Percentiles rank a stretch among this genome's conserved stretches.
phyloP scores from a whole-genome alignment of 2,329 filamentous ascomycete genomes.

The Malbranchea cinnamomea region DNA sequence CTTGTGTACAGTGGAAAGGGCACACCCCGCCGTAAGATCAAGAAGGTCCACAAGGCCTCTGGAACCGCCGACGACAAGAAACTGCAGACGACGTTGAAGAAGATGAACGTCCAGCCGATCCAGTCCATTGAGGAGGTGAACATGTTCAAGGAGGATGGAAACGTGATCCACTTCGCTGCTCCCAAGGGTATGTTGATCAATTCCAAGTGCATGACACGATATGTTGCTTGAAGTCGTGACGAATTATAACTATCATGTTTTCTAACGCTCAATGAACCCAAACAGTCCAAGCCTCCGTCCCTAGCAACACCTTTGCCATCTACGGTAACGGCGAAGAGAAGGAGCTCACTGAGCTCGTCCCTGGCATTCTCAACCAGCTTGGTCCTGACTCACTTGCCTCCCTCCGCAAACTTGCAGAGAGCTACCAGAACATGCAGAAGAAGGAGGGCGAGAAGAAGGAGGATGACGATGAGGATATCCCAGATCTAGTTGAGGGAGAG shows the following conservation, averaged over 20 bases:
- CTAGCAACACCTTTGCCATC: slow-evolving; percentile 98
- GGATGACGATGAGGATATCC: slow-evolving; percentile 73
- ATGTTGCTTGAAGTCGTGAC: no score
- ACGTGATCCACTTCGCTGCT: slow-evolving; percentile 97
- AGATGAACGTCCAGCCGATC: slow-evolving; percentile 99
- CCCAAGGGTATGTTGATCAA: slow-evolving; percentile 70
- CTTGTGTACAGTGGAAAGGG: slow-evolving; percentile 65
- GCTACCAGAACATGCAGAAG: slow-evolving; percentile 99
- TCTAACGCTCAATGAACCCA: no score
- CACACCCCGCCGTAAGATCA: slow-evolving; percentile 92
- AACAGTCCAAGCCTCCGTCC: slow-evolving; percentile 87
- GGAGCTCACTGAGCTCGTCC: slow-evolving; percentile 98
- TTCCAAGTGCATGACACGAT: no score
- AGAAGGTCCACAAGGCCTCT: slow-evolving; percentile 88
- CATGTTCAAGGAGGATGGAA: slow-evolving; percentile 99
- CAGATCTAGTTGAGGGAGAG: slow-evolving; percentile 89
- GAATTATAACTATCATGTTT: no score
- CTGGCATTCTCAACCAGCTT: slow-evolving; percentile 98
- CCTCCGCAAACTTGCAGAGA: slow-evolving; percentile 95
- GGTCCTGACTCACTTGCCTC: slow-evolving; percentile 95
- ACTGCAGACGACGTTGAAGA: slow-evolving; percentile 93
- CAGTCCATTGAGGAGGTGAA: slow-evolving; percentile 99
- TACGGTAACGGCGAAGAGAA: slow-evolving; percentile 99
- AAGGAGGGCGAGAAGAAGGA: slow-evolving; percentile 64
- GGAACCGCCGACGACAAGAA: slow-evolving; percentile 99